Percentiles rank a stretch among this genome's conserved stretches.
phyloP scores from a whole-genome alignment of 1,284 basidiomycete species.

The Sporisorium iseilematis-ciliati region DNA sequence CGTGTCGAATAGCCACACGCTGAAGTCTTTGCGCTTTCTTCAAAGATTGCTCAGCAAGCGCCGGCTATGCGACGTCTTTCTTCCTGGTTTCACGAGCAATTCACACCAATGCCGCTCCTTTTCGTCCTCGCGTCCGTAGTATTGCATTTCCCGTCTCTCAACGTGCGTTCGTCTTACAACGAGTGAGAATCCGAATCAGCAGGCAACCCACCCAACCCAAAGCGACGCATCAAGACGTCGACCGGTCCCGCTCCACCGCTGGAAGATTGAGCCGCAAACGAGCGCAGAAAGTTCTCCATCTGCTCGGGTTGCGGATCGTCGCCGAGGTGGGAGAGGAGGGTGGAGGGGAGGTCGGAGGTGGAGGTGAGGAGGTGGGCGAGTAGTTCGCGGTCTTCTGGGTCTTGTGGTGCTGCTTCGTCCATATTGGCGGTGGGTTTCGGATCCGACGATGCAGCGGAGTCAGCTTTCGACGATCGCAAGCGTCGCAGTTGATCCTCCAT shows the following conservation, averaged over 20 bases:
- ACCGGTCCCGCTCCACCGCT: slow-evolving; percentile 28
- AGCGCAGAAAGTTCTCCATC: slow-evolving; percentile 29
- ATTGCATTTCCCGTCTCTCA: neutral
- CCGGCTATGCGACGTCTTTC: no score
- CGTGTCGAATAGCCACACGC: no score
- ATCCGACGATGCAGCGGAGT: neutral
- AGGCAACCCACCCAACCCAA: slow-evolving; percentile 35
- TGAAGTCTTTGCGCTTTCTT: no score
- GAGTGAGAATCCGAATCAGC: slow-evolving; percentile 24
- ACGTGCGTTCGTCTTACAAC: neutral
- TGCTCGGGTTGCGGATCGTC: slow-evolving; percentile 10
- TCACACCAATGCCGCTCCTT: neutral
- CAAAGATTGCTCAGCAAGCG: no score
- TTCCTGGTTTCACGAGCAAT: slow-evolving; percentile 13
- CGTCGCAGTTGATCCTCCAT: slow-evolving; percentile 36
- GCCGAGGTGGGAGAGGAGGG: slow-evolving; percentile 11
- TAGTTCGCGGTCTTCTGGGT: slow-evolving; percentile 32
- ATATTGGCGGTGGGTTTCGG: neutral
- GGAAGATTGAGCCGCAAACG: slow-evolving; percentile 31
- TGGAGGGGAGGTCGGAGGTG: slow-evolving; percentile 24
- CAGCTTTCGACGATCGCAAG: neutral
- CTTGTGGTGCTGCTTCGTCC: neutral
- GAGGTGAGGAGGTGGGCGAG: slow-evolving; percentile 33
- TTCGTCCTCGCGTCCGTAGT: no score
- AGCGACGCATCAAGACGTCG: slow-evolving; percentile 39